Evolutionary conservation across 805 yeast species (phyloP).

Genomic region (Sungouiella thailandica): DNA sequence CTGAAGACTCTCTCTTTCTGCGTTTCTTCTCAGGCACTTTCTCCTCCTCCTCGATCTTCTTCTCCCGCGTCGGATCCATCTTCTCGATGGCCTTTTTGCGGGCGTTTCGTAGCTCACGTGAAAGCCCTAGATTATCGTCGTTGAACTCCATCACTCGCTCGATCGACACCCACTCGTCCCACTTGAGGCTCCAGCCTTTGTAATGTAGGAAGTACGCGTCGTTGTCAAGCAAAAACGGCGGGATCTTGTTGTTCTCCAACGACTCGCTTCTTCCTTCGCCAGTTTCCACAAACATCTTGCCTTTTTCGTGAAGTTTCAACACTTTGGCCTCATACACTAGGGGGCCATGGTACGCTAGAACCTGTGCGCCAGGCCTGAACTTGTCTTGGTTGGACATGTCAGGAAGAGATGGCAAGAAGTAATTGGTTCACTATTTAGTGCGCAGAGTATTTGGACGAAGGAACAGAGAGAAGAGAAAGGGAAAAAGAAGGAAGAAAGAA

Average conservation of each 20-base stretch:
- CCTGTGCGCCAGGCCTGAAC: slow-evolving; percentile 21
- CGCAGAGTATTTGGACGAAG: no score
- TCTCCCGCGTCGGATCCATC: slow-evolving; percentile 11
- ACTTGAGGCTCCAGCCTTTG: slow-evolving; percentile 90
- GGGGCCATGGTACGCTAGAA: slow-evolving; percentile 86
- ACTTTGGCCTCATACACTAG: slow-evolving; percentile 85
- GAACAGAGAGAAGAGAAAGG: no score
- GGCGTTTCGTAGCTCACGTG: slow-evolving; percentile 16
- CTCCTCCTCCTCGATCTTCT: slow-evolving; percentile 6
- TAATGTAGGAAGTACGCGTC: slow-evolving; percentile 71
- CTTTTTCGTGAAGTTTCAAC: slow-evolving; percentile 56
- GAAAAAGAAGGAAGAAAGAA: no score
- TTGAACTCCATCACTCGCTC: slow-evolving; percentile 65
- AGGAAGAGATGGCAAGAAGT: no score
- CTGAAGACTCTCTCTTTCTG: slow-evolving; percentile 4
- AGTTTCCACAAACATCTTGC: slow-evolving; percentile 33
- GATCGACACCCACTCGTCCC: slow-evolving; percentile 93
- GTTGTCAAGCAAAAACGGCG: slow-evolving; percentile 20
- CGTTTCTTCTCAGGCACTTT: slow-evolving; percentile 5
- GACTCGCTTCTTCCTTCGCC: slow-evolving; percentile 37
- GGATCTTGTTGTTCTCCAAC: slow-evolving; percentile 25
- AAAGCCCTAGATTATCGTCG: slow-evolving; percentile 57
- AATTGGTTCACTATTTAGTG: no score
- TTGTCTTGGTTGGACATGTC: slow-evolving; percentile 3
- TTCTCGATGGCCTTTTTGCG: slow-evolving; percentile 14